Conservation (phyloP, 1,284 basidiomycete genomes). For the Tilletia walkeri region DNA sequence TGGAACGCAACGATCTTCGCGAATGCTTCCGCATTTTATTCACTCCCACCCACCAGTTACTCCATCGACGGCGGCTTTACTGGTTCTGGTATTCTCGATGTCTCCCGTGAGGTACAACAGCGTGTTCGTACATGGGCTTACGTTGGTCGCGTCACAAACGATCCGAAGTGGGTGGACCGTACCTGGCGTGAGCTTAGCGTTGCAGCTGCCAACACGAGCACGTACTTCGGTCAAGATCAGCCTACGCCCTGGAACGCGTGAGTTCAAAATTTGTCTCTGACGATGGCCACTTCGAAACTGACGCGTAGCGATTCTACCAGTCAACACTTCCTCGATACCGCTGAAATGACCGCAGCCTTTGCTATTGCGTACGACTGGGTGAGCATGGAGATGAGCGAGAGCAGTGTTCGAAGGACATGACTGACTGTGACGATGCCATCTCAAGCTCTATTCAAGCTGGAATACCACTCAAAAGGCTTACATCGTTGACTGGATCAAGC, state of each 20-base stretch:
- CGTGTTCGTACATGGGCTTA: constrained; percentile 90
- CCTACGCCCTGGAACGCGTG: constrained; percentile 72
- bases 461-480: constrained; percentile 68
- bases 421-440: too few species aligned
- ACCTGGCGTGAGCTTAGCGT: constrained; percentile 72
- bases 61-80: constrained; percentile 65
- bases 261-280: too few species aligned
- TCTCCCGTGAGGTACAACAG: constrained; percentile 82
- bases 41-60: constrained; percentile 67
- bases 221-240: constrained; percentile 64
- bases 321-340: constrained; percentile 87
- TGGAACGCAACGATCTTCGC: constrained; percentile 90
- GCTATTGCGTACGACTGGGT: constrained; percentile 85
- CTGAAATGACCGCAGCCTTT: constrained; percentile 68
- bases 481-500: constrained; percentile 74
- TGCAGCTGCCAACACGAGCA: constrained; percentile 52
- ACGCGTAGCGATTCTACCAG: too few species aligned
- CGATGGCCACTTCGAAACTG: too few species aligned
- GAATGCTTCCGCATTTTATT: constrained; percentile 76
- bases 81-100: constrained; percentile 86
- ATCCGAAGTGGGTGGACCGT: constrained; percentile 84
- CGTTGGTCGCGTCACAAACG: constrained; percentile 82
- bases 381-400: neutral
- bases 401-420: too few species aligned
- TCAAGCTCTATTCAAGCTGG: constrained; percentile 75